These are phyloP conservation scores for Physcomitrium patens DNA, from an alignment of 225 moss, liverwort and hornwort genomes.

Conservation along the genomic window DNA sequence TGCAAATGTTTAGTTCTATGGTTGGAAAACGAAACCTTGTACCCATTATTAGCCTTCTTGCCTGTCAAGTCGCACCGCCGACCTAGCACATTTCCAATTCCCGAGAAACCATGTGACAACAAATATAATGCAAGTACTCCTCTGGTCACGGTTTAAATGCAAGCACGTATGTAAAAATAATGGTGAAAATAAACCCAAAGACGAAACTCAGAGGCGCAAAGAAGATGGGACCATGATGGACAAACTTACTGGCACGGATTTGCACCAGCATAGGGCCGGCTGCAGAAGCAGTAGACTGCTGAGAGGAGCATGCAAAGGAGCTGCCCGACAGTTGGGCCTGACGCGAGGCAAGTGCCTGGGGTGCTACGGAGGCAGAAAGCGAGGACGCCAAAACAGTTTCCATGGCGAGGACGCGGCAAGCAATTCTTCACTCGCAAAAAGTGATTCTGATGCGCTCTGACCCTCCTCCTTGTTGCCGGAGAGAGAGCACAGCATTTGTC, in stretches of 20 bases:
- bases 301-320: conserved; percentile 20
- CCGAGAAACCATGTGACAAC: neutral
- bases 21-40: conserved; percentile 38
- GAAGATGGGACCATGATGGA: neutral
- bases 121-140: neutral
- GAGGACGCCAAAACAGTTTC: conserved; percentile 45
- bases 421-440: too few relatives aligned
- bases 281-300: neutral
- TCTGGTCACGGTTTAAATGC: too few relatives aligned
- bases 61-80: conserved; percentile 36
- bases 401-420: conserved; percentile 26
- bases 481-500: too few relatives aligned
- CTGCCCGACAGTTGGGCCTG: conserved; percentile 33
- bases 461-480: too few relatives aligned
- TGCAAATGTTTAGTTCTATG: conserved; percentile 38
- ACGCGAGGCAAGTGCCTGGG: conserved; percentile 12
- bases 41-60: conserved; percentile 37
- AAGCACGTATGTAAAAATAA: too few relatives aligned
- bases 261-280: conserved; percentile 24
- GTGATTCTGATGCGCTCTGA: too few relatives aligned
- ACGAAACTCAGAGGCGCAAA: too few relatives aligned
- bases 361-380: conserved; percentile 33
- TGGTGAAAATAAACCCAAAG: too few relatives aligned
- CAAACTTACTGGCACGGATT: conserved; percentile 42
- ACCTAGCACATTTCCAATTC: conserved; percentile 12